Evolutionary conservation across 768 basidiomycete genomes (phyloP).

Genomic region (Leccinellum luteum): DNA sequence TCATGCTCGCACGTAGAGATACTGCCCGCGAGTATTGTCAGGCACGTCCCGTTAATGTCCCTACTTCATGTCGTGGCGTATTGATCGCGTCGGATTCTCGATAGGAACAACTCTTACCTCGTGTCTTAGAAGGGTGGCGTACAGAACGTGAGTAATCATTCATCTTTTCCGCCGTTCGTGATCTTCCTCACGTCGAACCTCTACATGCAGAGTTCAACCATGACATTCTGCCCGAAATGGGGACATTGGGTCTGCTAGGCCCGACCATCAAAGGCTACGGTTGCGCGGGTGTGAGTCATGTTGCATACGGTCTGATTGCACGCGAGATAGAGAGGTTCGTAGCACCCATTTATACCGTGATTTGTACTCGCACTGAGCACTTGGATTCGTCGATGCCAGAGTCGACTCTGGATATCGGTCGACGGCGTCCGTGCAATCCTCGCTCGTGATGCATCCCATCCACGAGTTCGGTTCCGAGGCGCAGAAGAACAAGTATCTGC

Average conservation of each 20-base stretch:
- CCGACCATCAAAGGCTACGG: conserved; percentile 93
- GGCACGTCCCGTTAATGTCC: conserved; percentile 37
- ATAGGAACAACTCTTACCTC: conserved; percentile 81
- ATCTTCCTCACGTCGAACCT: not conserved
- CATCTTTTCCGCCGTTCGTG: not conserved
- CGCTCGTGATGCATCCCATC: conserved; percentile 95
- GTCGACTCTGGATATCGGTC: conserved; percentile 97
- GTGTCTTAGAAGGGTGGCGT: conserved; percentile 85
- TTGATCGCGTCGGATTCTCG: not conserved
- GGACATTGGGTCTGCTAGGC: conserved; percentile 84
- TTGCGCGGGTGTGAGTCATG: conserved; percentile 88
- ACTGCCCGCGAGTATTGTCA: conserved; percentile 79
- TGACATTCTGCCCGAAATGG: conserved; percentile 85
- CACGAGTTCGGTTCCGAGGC: conserved; percentile 84
- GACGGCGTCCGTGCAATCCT: conserved; percentile 92
- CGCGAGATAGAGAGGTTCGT: conserved; percentile 86
- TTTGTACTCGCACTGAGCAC: not conserved
- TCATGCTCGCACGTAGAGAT: conserved; percentile 48
- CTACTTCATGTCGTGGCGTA: not conserved
- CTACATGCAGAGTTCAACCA: conserved; percentile 64
- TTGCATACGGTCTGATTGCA: conserved; percentile 92
- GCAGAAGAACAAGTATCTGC: conserved; percentile 91
- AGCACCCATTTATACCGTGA: not conserved
- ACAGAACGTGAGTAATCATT: conserved; percentile 62
- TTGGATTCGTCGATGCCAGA: conserved; percentile 36